phyloP scores from a whole-genome alignment of 78 protist genomes.

The Isochrysis galbana region DNA sequence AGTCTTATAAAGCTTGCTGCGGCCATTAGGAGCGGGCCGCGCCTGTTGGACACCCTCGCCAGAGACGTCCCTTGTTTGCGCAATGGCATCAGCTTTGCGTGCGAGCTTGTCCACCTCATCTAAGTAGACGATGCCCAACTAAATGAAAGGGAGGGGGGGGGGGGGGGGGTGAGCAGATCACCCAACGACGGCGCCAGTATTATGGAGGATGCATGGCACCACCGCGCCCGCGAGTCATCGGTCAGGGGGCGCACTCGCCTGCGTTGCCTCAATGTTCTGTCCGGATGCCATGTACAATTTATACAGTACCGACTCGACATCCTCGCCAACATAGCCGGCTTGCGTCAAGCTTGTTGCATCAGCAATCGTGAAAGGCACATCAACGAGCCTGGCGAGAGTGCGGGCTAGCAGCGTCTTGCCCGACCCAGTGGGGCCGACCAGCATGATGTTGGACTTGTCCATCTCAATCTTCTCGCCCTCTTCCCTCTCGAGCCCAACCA shows the following conservation, averaged over 20 bases:
- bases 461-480: background rate
- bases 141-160: background rate
- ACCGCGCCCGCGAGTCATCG: too few relatives aligned
- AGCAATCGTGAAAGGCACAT: conserved; percentile 57
- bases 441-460: conserved; percentile 57
- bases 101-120: conserved; percentile 73
- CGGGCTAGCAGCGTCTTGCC: conserved; percentile 65
- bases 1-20: too few relatives aligned
- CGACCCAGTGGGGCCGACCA: conserved; percentile 67
- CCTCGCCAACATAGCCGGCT: conserved; percentile 72
- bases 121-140: conserved; percentile 57
- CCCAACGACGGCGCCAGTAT: too few relatives aligned
- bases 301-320: conserved; percentile 55
- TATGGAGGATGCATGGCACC: too few relatives aligned
- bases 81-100: background rate
- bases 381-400: conserved; percentile 40
- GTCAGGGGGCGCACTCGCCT: background rate
- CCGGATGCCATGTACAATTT: background rate
- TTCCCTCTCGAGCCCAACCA: background rate
- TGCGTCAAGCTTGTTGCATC: conserved; percentile 67
- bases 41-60: conserved; percentile 73
- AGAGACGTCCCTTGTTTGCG: conserved; percentile 44
- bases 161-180: background rate
- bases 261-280: background rate
- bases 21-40: too few relatives aligned